Evolutionary conservation across 768 basidiomycete genomes (phyloP).

Genomic region (Amanita polypyramis): DNA sequence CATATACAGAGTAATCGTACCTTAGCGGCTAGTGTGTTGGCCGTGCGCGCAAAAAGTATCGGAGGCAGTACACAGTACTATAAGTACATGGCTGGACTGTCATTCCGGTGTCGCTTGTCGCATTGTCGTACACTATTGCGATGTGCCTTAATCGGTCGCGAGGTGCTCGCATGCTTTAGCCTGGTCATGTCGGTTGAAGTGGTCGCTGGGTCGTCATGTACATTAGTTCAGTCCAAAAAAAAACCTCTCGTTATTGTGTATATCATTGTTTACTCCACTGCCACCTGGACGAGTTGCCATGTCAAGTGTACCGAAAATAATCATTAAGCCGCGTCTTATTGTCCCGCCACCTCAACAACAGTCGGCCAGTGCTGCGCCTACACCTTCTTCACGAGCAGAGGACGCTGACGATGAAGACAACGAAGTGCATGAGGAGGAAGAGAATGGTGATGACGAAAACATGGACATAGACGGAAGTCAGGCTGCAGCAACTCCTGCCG

Average conservation of each 20-base stretch:
- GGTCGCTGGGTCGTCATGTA: constrained; percentile 4
- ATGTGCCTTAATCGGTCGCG: background rate
- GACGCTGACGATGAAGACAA: constrained; percentile 24
- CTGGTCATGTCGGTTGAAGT: background rate
- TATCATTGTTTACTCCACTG: background rate
- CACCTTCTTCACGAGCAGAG: constrained; percentile 20
- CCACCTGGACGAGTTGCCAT: constrained; percentile 5
- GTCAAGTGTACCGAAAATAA: constrained; percentile 31
- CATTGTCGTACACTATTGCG: background rate
- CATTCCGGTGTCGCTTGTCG: constrained; percentile 2
- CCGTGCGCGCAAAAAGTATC: constrained; percentile 12
- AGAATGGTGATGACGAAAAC: constrained; percentile 18
- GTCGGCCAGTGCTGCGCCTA: constrained; percentile 13
- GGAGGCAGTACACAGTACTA: constrained; percentile 8
- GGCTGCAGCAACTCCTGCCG: constrained; percentile 19
- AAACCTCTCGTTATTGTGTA: background rate
- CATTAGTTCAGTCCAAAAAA: background rate
- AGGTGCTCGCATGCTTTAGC: constrained; percentile 1
- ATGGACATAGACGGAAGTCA: constrained; percentile 26
- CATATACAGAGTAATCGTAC: constrained; percentile 27
- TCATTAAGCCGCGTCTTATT: constrained; percentile 32
- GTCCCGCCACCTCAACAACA: constrained; percentile 16
- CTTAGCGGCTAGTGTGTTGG: constrained; percentile 5
- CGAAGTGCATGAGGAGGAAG: constrained; percentile 22
- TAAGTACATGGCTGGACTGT: background rate